Percentiles rank a stretch among this genome's conserved stretches.
Evolutionary conservation across 495 filamentous ascomycete genomes (phyloP).

Genomic region (Neurospora discreta): DNA sequence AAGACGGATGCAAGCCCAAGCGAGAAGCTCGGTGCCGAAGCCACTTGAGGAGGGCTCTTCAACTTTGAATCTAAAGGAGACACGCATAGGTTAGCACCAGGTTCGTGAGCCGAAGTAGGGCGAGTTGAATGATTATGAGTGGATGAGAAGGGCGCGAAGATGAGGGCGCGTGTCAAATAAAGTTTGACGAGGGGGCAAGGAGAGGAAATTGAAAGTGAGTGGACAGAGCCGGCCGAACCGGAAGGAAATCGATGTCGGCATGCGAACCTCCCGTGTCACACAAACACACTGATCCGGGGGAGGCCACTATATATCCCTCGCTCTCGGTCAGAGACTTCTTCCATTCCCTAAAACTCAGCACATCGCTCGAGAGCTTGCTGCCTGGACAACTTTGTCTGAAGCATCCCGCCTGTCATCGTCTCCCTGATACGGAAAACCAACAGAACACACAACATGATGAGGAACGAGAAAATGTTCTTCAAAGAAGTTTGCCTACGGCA

Average conservation of each 20-base stretch:
- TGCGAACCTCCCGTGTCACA: neutral
- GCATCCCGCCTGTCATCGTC: neutral
- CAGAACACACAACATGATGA: neutral
- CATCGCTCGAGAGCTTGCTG: neutral
- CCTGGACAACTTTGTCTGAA: neutral
- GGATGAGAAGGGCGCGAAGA: neutral
- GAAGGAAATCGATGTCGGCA: neutral
- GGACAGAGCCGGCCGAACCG: neutral
- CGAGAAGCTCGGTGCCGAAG: slow-evolving; percentile 50
- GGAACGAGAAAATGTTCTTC: neutral
- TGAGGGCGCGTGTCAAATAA: neutral
- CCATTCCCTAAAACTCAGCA: neutral
- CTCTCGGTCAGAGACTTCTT: neutral
- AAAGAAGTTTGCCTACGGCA: neutral
- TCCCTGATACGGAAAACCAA: neutral
- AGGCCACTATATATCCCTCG: neutral
- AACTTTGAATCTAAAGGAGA: slow-evolving; percentile 58
- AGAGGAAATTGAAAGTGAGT: neutral
- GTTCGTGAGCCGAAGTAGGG: neutral
- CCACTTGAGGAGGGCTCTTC: slow-evolving; percentile 49
- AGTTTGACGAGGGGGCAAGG: neutral
- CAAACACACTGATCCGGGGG: neutral
- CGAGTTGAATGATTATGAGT: neutral
- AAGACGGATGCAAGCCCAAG: slow-evolving; percentile 83
- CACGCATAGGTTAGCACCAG: slow-evolving; percentile 1